Percentiles rank a stretch among this genome's conserved stretches.
These are phyloP conservation scores for Oryza meridionalis DNA, from an alignment of 176 grass and related monocot genomes.

Conservation along the genomic window DNA sequence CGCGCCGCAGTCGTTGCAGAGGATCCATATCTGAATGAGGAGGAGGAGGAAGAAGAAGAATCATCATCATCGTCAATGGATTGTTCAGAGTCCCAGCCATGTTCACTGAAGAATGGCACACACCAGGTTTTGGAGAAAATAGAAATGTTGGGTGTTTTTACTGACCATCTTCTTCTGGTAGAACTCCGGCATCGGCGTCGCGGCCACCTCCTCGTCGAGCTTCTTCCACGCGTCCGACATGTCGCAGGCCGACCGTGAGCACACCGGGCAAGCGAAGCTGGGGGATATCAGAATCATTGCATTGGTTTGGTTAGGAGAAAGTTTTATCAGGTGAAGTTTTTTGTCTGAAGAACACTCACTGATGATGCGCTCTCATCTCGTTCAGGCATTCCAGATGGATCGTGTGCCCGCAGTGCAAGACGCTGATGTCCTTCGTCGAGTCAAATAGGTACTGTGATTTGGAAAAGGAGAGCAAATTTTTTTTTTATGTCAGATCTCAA, in stretches of 20 bases:
- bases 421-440: conserved; percentile 77
- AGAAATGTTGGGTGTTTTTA: neutral
- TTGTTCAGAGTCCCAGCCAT: conserved; percentile 8
- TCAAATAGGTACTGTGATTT: conserved; percentile 79
- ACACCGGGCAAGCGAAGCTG: conserved; percentile 89
- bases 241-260: conserved; percentile 75
- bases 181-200: conserved; percentile 75
- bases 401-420: conserved; percentile 73
- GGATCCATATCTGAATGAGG: conserved; percentile 68
- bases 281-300: neutral
- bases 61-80: neutral
- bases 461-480: neutral
- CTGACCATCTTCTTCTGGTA: conserved; percentile 86
- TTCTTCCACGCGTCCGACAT: conserved; percentile 71
- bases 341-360: conserved; percentile 54
- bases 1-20: conserved; percentile 82
- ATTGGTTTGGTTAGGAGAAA: neutral
- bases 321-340: neutral
- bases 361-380: conserved; percentile 69
- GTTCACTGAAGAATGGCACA: neutral
- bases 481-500: no score
- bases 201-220: conserved; percentile 75
- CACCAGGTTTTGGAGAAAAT: neutral
- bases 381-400: conserved; percentile 84
- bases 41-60: neutral